Conservation (phyloP, 2,329 filamentous ascomycete genomes). For the Xylaria sp. region DNA sequence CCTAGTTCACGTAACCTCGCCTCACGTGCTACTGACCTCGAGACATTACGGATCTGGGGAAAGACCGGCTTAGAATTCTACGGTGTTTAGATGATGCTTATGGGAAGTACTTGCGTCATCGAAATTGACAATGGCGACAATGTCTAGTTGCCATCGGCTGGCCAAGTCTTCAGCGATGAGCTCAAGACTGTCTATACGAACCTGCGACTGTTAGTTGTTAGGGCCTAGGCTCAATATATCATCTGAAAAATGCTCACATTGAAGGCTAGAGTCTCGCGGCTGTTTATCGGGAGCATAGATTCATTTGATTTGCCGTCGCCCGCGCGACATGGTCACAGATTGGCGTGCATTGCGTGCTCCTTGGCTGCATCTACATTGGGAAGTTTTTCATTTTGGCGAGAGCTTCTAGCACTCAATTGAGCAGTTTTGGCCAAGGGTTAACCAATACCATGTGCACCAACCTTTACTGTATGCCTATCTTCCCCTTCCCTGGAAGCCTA, state of each 20-base stretch:
- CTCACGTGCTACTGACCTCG: background rate
- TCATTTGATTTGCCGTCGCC: background rate
- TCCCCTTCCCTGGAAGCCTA: background rate
- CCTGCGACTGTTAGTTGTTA: background rate
- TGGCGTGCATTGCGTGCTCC: constrained; percentile 34
- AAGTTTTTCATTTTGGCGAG: constrained; percentile 14
- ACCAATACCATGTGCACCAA: constrained; percentile 19
- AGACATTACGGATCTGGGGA: background rate
- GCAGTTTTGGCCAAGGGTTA: constrained; percentile 21
- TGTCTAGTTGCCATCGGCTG: background rate
- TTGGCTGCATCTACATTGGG: constrained; percentile 31
- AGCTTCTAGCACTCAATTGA: constrained; percentile 21
- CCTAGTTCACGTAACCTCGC: background rate
- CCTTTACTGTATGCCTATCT: background rate
- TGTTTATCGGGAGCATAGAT: background rate
- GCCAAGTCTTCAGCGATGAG: background rate
- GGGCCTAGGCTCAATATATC: background rate
- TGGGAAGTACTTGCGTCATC: background rate
- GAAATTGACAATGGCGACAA: background rate
- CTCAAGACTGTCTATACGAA: background rate
- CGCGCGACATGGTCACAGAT: constrained; percentile 21
- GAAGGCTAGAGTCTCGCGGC: background rate
- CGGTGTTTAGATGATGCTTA: background rate
- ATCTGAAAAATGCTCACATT: background rate
- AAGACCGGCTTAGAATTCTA: background rate